A percentile compares a stretch with the other conserved stretches of the same genome.
These are phyloP conservation scores for Dryadomyces quercus-mongolicae DNA, from an alignment of 2,329 filamentous ascomycete genomes.

Conservation along the genomic window DNA sequence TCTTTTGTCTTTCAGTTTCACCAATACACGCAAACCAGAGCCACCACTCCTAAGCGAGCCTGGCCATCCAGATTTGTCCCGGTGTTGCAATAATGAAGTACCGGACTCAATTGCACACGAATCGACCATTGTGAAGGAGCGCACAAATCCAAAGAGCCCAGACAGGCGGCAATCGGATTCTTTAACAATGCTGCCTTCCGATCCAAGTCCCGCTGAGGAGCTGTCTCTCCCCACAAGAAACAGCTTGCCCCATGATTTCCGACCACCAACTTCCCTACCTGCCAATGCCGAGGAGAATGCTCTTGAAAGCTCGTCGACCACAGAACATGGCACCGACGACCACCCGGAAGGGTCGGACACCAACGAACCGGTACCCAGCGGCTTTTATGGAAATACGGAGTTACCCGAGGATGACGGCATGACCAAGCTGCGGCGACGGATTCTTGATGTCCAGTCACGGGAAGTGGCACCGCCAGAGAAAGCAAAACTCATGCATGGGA, in stretches of 20 bases:
- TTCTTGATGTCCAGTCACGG: slow-evolving; percentile 54
- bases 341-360: neutral
- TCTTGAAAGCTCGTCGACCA: neutral
- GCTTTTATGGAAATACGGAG: slow-evolving; percentile 17
- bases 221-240: neutral
- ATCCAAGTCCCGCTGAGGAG: neutral
- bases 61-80: slow-evolving; percentile 3
- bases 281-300: neutral
- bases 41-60: slow-evolving; percentile 17
- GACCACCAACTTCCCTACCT: neutral
- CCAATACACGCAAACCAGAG: slow-evolving; percentile 20
- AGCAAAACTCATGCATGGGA: slow-evolving; percentile 56
- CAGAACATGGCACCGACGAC: neutral
- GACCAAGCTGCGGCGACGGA: slow-evolving; percentile 51
- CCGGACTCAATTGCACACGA: slow-evolving; percentile 10
- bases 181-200: neutral
- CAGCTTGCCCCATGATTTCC: neutral
- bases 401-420: slow-evolving; percentile 74
- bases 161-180: neutral
- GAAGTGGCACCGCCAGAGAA: slow-evolving; percentile 50
- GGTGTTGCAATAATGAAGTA: slow-evolving; percentile 10
- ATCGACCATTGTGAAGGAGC: neutral
- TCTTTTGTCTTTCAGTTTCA: slow-evolving; percentile 38
- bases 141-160: neutral
- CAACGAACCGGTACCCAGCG: slow-evolving; percentile 1